phyloP scores from a whole-genome alignment of 805 yeast genomes.

The Sugiyamaella smithiae region DNA sequence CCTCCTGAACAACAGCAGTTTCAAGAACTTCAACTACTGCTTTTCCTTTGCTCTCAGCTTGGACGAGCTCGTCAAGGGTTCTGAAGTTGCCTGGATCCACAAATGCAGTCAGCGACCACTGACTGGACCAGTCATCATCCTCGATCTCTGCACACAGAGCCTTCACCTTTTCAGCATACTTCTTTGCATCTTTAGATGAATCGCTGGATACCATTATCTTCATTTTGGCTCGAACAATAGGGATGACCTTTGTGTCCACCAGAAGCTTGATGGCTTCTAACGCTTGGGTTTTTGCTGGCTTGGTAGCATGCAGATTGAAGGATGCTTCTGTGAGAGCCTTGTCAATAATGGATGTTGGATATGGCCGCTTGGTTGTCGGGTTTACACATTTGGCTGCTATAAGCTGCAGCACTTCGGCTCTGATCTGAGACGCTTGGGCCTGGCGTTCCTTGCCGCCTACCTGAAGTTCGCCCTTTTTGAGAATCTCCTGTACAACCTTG shows the following conservation, averaged over 20 bases:
- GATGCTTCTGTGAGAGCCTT: constrained; percentile 75
- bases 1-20: constrained; percentile 77
- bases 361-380: constrained; percentile 83
- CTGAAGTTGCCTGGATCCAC: constrained; percentile 86
- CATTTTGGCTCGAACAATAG: constrained; percentile 94
- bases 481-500: constrained; percentile 72
- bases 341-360: constrained; percentile 91
- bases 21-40: constrained; percentile 81
- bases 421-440: constrained; percentile 66
- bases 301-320: constrained; percentile 69
- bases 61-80: constrained; percentile 60
- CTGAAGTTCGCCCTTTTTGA: constrained; percentile 91
- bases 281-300: constrained; percentile 83
- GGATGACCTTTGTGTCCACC: constrained; percentile 76
- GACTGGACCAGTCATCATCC: constrained; percentile 39
- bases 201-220: constrained; percentile 62
- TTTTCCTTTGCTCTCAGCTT: constrained; percentile 50
- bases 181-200: constrained; percentile 51
- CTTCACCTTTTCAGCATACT: constrained; percentile 42
- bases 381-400: constrained; percentile 89
- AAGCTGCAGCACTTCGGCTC: constrained; percentile 76
- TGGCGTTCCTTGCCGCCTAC: constrained; percentile 90
- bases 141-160: constrained; percentile 44
- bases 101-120: constrained; percentile 60
- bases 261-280: constrained; percentile 82